A percentile compares a stretch with the other conserved stretches of the same genome.
Evolutionary conservation across 2,329 filamentous ascomycete species (phyloP).

Genomic region (Lachnellula arida): DNA sequence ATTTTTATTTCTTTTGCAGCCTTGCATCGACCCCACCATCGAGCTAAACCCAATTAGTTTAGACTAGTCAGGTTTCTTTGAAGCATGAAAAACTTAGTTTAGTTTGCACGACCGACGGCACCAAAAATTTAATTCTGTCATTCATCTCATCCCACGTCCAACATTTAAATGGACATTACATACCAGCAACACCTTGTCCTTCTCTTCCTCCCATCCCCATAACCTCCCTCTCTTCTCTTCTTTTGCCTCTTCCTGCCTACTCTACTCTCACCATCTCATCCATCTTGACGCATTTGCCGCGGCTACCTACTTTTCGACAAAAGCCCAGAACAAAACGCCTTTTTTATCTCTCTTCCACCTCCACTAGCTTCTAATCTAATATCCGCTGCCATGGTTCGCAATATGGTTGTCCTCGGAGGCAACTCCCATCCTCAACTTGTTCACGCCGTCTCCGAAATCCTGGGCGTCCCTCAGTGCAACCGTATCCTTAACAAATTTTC

Average conservation of each 20-base stretch:
- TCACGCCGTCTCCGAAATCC: constrained; percentile 79
- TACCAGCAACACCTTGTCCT: constrained; percentile 6
- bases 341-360: not conserved
- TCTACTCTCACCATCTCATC: not conserved
- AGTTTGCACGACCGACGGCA: constrained; percentile 1
- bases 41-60: not conserved
- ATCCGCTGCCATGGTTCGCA: constrained; percentile 68
- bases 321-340: constrained; percentile 22
- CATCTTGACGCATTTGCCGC: constrained; percentile 9
- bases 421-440: constrained; percentile 88
- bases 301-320: constrained; percentile 16
- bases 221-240: not conserved
- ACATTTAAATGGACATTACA: constrained; percentile 21
- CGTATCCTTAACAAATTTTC: constrained; percentile 89
- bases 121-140: not conserved
- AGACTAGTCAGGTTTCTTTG: not conserved
- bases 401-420: constrained; percentile 89
- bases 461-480: constrained; percentile 80
- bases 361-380: too few species aligned
- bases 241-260: not conserved
- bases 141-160: not conserved
- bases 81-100: not conserved
- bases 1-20: not conserved
- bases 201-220: constrained; percentile 14
- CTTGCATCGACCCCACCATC: not conserved